Percentiles rank a stretch among this genome's conserved stretches.
phyloP scores from a whole-genome alignment of 148 eudicot genomes.

The Chenopodium album region DNA sequence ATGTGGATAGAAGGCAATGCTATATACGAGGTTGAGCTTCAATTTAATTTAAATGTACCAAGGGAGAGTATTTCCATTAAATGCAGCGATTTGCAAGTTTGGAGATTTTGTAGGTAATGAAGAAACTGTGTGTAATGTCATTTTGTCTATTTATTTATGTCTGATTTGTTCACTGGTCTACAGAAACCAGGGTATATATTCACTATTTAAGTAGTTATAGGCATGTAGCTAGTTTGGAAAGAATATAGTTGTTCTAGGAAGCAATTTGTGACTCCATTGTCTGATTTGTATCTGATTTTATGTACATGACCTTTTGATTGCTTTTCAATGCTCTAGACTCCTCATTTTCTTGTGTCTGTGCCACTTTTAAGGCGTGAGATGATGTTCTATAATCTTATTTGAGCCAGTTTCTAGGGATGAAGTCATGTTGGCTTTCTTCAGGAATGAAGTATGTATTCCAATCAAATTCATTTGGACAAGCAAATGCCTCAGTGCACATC shows the following conservation, averaged over 20 bases:
- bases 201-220: not conserved
- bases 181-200: not conserved
- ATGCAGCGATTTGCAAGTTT: too few relatives aligned
- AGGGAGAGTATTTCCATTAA: too few relatives aligned
- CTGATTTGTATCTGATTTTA: not conserved
- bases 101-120: too few relatives aligned
- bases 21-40: not conserved
- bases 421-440: constrained; percentile 6
- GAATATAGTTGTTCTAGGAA: not conserved
- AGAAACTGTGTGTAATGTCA: not conserved
- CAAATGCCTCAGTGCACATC: constrained; percentile 9
- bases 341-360: too few relatives aligned
- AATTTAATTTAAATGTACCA: too few relatives aligned
- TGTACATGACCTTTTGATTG: not conserved
- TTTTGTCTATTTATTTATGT: not conserved
- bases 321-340: not conserved
- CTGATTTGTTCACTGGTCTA: not conserved
- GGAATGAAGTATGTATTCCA: not conserved
- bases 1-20: not conserved
- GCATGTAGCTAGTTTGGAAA: not conserved
- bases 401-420: not conserved
- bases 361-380: not conserved
- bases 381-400: not conserved
- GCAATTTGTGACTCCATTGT: not conserved
- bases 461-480: not conserved